Base-by-base conservation (phyloP, 2,329 filamentous ascomycete genomes). In the Penicillium hordei region DNA sequence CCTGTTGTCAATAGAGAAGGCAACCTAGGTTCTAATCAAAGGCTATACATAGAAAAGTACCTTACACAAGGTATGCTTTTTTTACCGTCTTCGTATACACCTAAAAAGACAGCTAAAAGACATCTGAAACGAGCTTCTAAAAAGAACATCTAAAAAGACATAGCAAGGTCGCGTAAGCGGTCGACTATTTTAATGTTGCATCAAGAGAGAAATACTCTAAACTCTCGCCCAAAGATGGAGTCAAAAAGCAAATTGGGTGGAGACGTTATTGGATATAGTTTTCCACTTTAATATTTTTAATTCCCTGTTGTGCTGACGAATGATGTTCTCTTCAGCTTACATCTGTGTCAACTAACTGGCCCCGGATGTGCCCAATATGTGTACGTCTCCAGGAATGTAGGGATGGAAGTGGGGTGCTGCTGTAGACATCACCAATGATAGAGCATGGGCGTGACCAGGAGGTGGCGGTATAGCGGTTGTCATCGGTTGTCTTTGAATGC, bases 171-270 rank as follows among this genome's bases (percentile, higher is more conserved):
- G 27, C 9, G 4, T 29, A 29, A 29, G 9, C 9, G 27, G 27
- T 29, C 3, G 9, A 29, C 27, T 4, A 10, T 33, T 15, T 5
- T 13, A 33, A 12, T 52, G 58, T 65, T 61, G 59, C 58, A 65
- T 65, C 43, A 27, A 45, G 27, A 29, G 25, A 45, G 48, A 60
- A 54, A 48, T 48, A 55, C 17, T 51, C 19, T 51, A 38, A 48
- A 51, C 55, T 57, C 42, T 59, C 46, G 15, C 43, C 9, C 55
- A 44, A 34, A 55, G 15, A 45, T 62, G 39, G n/a, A 52, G 19
- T 36, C 34, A 29, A 29, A 38, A 27, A 25, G 19, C 34, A 46
- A 46, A 50, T 21, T 13, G 31, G 4, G 17, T 23, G n/a, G 31
- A 42, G 31, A 38, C 25, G 13, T 10, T 21, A 48, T 38, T 49